Conservation (phyloP, 495 filamentous ascomycete genomes). For the Tuber brumale region DNA sequence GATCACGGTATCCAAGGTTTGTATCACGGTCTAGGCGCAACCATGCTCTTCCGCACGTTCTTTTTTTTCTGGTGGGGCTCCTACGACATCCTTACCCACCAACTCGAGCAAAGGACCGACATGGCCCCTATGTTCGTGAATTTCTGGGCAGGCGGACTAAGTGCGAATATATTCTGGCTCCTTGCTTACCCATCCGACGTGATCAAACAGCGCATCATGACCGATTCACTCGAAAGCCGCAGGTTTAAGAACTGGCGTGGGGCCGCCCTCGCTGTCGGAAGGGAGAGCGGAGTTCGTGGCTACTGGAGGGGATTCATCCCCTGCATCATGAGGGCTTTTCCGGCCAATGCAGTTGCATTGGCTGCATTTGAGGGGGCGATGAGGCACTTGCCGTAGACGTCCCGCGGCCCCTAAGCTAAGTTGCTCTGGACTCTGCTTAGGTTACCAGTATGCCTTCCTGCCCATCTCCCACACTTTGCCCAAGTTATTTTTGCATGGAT, state of each 20-base stretch:
- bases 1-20: slow-evolving; percentile 69
- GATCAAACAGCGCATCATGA: slow-evolving; percentile 97
- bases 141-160: slow-evolving; percentile 93
- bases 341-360: slow-evolving; percentile 90
- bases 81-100: slow-evolving; percentile 73
- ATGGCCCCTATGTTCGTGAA: slow-evolving; percentile 75
- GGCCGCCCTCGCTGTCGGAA: slow-evolving; percentile 69
- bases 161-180: slow-evolving; percentile 89
- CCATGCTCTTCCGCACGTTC: slow-evolving; percentile 79
- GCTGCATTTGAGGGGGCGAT: slow-evolving; percentile 90
- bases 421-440: background rate
- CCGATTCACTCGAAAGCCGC: slow-evolving; percentile 71
- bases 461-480: background rate
- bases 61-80: slow-evolving; percentile 98
- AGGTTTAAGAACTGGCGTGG: slow-evolving; percentile 71
- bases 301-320: slow-evolving; percentile 94
- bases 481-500: background rate
- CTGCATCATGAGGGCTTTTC: slow-evolving; percentile 89
- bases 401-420: background rate
- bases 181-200: slow-evolving; percentile 88
- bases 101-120: slow-evolving; percentile 58
- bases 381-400: slow-evolving; percentile 59
- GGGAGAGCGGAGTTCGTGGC: slow-evolving; percentile 65
- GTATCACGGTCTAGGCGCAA: slow-evolving; percentile 78
- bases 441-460: background rate